Percentiles rank a stretch among this genome's conserved stretches.
Evolutionary conservation across 2,329 filamentous ascomycete genomes (phyloP).

Genomic region (Alternaria ethzedia): DNA sequence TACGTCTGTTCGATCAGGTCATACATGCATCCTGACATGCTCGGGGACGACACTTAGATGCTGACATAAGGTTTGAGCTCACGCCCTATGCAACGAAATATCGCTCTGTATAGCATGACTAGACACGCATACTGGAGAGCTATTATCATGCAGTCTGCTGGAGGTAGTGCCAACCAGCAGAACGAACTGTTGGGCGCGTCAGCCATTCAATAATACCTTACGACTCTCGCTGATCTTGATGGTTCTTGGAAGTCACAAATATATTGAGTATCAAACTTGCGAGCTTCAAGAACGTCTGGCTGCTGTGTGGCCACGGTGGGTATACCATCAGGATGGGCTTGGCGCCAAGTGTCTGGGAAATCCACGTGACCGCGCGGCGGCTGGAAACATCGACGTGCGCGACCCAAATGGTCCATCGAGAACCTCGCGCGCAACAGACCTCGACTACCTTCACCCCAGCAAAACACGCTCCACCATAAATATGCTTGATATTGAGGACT

Average conservation of each 20-base stretch:
- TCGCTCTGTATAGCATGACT: background rate
- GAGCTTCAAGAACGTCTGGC: background rate
- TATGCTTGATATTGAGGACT: conserved; percentile 71
- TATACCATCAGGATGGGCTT: background rate
- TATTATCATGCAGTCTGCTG: background rate
- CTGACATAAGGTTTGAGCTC: background rate
- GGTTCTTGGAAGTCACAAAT: fast-evolving
- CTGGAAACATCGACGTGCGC: background rate
- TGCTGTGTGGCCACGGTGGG: background rate
- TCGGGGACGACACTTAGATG: background rate
- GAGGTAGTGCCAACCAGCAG: background rate
- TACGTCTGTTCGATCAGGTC: background rate
- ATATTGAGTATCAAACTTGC: background rate
- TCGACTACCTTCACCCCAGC: background rate
- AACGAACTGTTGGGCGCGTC: background rate
- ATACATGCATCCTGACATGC: background rate
- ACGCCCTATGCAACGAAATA: background rate
- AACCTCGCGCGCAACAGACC: conserved; percentile 13
- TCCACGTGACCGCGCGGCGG: background rate
- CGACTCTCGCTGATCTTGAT: background rate
- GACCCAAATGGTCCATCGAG: conserved; percentile 11
- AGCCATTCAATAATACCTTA: background rate
- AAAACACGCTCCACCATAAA: background rate
- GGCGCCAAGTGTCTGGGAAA: background rate
- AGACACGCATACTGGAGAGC: background rate